Evolutionary conservation across 768 basidiomycete genomes (phyloP), one percentile per base, ranked within the genome.

Genomic region (Amanita pseudoporphyria): DNA sequence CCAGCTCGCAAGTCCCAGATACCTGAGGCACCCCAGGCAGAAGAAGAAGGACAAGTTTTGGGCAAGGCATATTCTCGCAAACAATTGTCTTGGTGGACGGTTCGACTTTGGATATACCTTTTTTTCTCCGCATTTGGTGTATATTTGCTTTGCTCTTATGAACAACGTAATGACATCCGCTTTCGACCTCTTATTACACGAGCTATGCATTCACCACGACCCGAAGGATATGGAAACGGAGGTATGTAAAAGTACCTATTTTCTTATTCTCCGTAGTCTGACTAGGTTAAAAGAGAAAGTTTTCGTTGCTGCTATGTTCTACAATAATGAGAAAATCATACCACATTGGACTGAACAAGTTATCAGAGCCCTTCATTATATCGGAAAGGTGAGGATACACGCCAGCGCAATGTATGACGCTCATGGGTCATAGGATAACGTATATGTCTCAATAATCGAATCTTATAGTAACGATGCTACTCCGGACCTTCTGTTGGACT

Each of bases 131-230:
- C 30, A 10, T 40, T 19, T 24, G 53, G 53, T 28, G 13, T 54
- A 21, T 51, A 30, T 13, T 12, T 51, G 19, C 50, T 51, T 28
- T 36, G n/a, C 12, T 39, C 50, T 35, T 62, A 64, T 52, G 63
- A 61, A 40, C 57, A 61, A 31, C 57, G 57, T 10, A 45, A 52
- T 37, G 62, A 62, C 50, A 42, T 63, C 24, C 62, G 60, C 12
- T 60, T 51, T 35, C 57, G 60, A 1, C 53, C 59, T 16, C 54
- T 50, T 5, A 48, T 64, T 22, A 49, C 39, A 9, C 48, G 46
- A 6, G 63, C 59, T 6, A 46, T 62, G 19, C 55, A 56, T 21
- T 43, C 39, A 12, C 55, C 57, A 3, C 53, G 51, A 10, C 56
- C 55, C 4, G 33, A 52, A 10, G 63, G 62, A 14, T 62, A 62